These are phyloP conservation scores for Penicillium sp. DNA, from an alignment of 2,329 filamentous ascomycete genomes.

Conservation along the genomic window DNA sequence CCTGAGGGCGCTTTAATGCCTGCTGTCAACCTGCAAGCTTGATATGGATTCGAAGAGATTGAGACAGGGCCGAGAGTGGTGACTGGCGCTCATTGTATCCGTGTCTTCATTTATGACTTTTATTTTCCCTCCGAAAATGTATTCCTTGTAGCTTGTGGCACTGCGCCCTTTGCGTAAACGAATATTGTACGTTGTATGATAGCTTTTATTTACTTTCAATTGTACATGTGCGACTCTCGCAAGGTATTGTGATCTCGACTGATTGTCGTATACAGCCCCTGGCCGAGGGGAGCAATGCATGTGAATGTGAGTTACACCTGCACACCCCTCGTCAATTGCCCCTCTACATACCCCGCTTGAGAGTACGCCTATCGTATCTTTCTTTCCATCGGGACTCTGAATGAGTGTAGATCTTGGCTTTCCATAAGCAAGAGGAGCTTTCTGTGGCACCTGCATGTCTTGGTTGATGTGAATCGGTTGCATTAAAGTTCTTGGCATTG, in stretches of 20 bases:
- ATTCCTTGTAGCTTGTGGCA: not conserved
- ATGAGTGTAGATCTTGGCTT: not conserved
- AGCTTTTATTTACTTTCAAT: not conserved
- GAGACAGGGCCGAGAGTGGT: not conserved
- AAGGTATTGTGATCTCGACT: not conserved
- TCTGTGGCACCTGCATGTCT: not conserved
- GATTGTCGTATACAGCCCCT: not conserved
- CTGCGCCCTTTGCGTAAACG: not conserved
- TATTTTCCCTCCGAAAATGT: not conserved
- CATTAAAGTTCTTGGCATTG: not conserved
- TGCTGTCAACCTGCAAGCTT: not conserved
- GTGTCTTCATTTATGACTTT: not conserved
- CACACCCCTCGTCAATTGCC: not conserved
- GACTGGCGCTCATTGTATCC: not conserved
- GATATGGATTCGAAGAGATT: not conserved
- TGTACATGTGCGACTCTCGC: not conserved
- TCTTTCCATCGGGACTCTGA: not conserved
- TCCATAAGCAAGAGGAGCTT: not conserved
- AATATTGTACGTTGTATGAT: not conserved
- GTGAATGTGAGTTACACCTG: not conserved
- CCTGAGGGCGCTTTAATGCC: slow-evolving; percentile 28
- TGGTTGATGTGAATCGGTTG: no score
- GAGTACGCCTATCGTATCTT: not conserved
- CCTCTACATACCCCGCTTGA: not conserved
- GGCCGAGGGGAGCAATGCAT: not conserved